phyloP scores from a whole-genome alignment of 495 filamentous ascomycete genomes.

The Choiromyces venosus region DNA sequence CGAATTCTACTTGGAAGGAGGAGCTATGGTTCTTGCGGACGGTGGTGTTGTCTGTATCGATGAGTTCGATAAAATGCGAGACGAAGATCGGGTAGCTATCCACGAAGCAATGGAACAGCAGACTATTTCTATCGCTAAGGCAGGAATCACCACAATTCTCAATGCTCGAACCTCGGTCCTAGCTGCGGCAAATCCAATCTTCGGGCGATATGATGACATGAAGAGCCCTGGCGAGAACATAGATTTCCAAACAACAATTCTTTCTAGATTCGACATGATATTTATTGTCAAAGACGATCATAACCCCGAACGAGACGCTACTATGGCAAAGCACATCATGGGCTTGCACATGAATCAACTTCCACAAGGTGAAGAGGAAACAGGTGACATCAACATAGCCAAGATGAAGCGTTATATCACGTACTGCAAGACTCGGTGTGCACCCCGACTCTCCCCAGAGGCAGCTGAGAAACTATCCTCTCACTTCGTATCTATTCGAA shows the following conservation, averaged over 20 bases:
- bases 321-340: slow-evolving; percentile 95
- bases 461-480: slow-evolving; percentile 94
- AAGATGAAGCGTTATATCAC: slow-evolving; percentile 98
- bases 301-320: slow-evolving; percentile 80
- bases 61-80: slow-evolving; percentile 99
- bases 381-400: slow-evolving; percentile 80
- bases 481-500: slow-evolving; percentile 93
- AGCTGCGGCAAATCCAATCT: slow-evolving; percentile 95
- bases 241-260: slow-evolving; percentile 97
- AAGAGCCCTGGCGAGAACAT: slow-evolving; percentile 98
- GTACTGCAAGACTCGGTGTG: slow-evolving; percentile 92
- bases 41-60: slow-evolving; percentile 99
- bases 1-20: slow-evolving; percentile 97
- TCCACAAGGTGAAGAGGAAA: slow-evolving; percentile 59
- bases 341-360: slow-evolving; percentile 88
- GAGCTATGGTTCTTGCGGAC: slow-evolving; percentile 97
- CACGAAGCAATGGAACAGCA: slow-evolving; percentile 99
- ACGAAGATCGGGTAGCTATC: slow-evolving; percentile 97
- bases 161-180: slow-evolving; percentile 94
- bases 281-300: slow-evolving; percentile 98
- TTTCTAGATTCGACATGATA: slow-evolving; percentile 99
- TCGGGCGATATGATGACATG: slow-evolving; percentile 95
- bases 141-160: slow-evolving; percentile 96
- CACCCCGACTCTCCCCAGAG: slow-evolving; percentile 83
- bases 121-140: slow-evolving; percentile 98